Evolutionary conservation across 2,329 filamentous ascomycete genomes (phyloP), one percentile per base, ranked within the genome.

Genomic region (Stagonosporopsis chrysanthemi): DNA sequence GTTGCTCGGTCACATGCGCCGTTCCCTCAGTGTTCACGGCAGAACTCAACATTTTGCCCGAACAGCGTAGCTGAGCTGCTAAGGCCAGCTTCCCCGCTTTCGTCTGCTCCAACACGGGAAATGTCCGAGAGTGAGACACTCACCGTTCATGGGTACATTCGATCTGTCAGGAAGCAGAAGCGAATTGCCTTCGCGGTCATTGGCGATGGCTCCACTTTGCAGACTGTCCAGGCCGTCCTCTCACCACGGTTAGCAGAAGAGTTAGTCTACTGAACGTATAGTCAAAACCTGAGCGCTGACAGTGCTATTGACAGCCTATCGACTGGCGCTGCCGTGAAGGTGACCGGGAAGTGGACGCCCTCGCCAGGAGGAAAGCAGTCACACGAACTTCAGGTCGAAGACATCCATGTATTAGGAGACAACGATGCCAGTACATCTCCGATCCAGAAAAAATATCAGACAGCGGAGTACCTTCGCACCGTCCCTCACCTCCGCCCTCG

Each of bases 381-480:
- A 55, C 87, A 92, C 78, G 95, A 99, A 79, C 83, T 99, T 46
- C 88, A 91, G 70, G 91, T 91, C 53, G 82, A 84, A 22, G 77
- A 83, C 31, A 84, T 95, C 44, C 83, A 86, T 41, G 75, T 96
- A 22, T 78, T 96, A 40, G 95, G 94, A 42, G 80, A 86, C 38
- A 90, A 92, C 48, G 88, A 97, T 79, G 84, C 92, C 65, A 86
- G 89, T 90, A 90, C 88, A 61, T 96, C 91, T 73, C 95, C 95
- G 3, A 86, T 99, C 23, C 95, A 99, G 78, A 97, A 97, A 78
- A 98, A 98, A 78, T 97, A 95, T 68, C 93, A 97, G 68, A 91
- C 89, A 5, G 82, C 90, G 47, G 94, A 98, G 73, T 98, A 90
- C 75, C 85, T 99, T 60, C 90, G 95, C 56, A 90, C 90, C 12